A percentile compares a stretch with the other conserved stretches of the same genome.
Conservation (phyloP, 768 basidiomycete genomes). For the Mrakia blollopis region DNA sequence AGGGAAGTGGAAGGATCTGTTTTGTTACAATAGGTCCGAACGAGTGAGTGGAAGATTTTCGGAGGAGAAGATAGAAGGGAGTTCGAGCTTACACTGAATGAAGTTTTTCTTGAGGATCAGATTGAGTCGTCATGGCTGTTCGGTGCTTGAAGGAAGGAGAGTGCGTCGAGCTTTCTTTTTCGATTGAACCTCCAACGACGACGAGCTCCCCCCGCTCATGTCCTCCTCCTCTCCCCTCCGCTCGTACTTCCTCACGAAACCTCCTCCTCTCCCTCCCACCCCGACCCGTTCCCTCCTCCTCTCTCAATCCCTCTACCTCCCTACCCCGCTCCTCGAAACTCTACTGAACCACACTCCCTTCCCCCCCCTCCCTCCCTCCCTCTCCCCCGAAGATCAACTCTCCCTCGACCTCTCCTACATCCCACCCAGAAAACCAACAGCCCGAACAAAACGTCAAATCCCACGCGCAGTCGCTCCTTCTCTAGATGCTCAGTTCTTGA, state of each 20-base stretch:
- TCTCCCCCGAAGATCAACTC: background rate
- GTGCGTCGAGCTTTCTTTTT: background rate
- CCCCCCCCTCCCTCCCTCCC: background rate
- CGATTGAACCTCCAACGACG: background rate
- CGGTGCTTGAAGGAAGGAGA: background rate
- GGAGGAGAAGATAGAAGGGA: no score
- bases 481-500: background rate
- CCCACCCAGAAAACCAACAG: background rate
- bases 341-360: slow-evolving; percentile 9
- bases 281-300: background rate
- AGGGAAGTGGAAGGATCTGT: slow-evolving; percentile 27
- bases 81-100: slow-evolving; percentile 5
- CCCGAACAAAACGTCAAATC: no score
- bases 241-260: background rate
- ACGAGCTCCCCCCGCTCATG: background rate
- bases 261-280: background rate
- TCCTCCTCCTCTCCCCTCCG: background rate
- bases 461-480: no score
- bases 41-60: background rate
- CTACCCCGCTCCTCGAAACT: background rate
- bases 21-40: background rate
- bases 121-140: background rate
- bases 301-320: background rate
- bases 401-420: background rate
- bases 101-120: slow-evolving; percentile 4